These are phyloP conservation scores for Pythium phragmiticola DNA, from an alignment of 352 stramenopile genomes.

Conservation along the genomic window DNA sequence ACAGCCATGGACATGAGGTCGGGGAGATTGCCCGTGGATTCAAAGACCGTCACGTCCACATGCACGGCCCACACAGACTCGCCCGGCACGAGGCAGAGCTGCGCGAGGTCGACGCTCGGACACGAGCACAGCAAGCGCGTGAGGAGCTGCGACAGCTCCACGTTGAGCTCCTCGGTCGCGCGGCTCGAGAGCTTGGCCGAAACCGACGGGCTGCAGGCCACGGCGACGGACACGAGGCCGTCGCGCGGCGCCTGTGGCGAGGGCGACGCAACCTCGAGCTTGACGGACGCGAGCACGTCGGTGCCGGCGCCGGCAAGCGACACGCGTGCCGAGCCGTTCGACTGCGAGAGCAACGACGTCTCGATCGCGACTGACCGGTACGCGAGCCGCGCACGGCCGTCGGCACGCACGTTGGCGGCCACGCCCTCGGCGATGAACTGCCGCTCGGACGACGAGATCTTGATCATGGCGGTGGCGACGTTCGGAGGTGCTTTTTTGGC, in stretches of 20 bases:
- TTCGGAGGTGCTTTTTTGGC: not conserved
- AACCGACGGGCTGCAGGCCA: conserved; percentile 71
- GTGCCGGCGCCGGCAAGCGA: conserved; percentile 64
- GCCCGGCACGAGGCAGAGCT: conserved; percentile 66
- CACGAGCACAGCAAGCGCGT: conserved; percentile 61
- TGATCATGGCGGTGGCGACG: conserved; percentile 43
- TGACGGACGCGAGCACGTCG: conserved; percentile 76
- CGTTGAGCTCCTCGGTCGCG: conserved; percentile 72
- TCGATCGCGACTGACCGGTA: conserved; percentile 66
- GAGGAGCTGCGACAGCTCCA: conserved; percentile 79
- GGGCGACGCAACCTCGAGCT: conserved; percentile 63
- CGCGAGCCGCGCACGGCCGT: conserved; percentile 59
- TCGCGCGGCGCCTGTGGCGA: conserved; percentile 44
- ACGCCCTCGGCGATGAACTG: conserved; percentile 73
- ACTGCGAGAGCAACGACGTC: conserved; percentile 71
- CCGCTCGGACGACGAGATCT: conserved; percentile 75
- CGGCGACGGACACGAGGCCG: conserved; percentile 50
- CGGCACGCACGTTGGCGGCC: conserved; percentile 64
- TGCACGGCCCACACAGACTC: conserved; percentile 73
- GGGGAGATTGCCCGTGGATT: conserved; percentile 70
- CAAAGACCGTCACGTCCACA: conserved; percentile 80
- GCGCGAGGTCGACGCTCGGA: conserved; percentile 46
- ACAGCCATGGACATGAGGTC: conserved; percentile 80
- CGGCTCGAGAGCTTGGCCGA: conserved; percentile 70
- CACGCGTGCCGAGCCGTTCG: conserved; percentile 72